Evolutionary conservation across 768 basidiomycete genomes (phyloP).

Genomic region (Pleurotus djamor): DNA sequence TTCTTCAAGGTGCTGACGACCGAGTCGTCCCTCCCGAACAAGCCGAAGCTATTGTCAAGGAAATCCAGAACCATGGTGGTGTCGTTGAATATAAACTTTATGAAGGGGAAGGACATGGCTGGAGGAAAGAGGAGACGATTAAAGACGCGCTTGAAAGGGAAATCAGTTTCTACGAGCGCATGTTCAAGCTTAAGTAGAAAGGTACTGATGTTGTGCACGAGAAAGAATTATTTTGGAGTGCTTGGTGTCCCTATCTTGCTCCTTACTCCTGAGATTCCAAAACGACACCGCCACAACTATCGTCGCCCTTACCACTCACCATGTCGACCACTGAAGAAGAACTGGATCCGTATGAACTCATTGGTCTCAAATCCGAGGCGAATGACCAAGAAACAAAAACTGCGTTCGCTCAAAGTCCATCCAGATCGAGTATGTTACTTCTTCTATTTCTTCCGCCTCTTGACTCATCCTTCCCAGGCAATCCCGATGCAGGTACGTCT

Average conservation of each 20-base stretch:
- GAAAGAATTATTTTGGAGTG: too few relatives aligned
- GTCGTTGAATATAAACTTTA: slow-evolving; percentile 58
- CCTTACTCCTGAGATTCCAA: too few relatives aligned
- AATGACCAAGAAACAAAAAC: slow-evolving; percentile 78
- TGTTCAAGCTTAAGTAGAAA: too few relatives aligned
- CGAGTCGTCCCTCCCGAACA: slow-evolving; percentile 68
- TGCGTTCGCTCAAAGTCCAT: slow-evolving; percentile 86
- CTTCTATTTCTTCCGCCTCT: slow-evolving; percentile 1
- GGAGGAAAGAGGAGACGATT: slow-evolving; percentile 54
- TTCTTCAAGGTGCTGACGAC: slow-evolving; percentile 67
- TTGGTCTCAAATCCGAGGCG: slow-evolving; percentile 58
- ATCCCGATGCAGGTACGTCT: slow-evolving; percentile 69
- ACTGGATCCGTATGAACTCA: slow-evolving; percentile 70
- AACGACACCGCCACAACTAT: too few relatives aligned
- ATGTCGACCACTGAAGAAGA: slow-evolving; percentile 49
- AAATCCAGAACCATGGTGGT: slow-evolving; percentile 47
- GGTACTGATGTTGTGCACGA: too few relatives aligned
- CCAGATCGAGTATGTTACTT: slow-evolving; percentile 71
- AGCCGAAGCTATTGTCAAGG: slow-evolving; percentile 54
- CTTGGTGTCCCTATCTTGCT: too few relatives aligned
- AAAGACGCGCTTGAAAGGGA: slow-evolving; percentile 51
- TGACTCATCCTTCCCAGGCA: slow-evolving; percentile 39
- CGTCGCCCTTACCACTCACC: neutral
- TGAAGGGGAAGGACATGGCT: slow-evolving; percentile 67
- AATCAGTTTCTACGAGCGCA: slow-evolving; percentile 51